phyloP scores from a whole-genome alignment of 208 protist genomes.

The Tritrichomonas foetus region DNA sequence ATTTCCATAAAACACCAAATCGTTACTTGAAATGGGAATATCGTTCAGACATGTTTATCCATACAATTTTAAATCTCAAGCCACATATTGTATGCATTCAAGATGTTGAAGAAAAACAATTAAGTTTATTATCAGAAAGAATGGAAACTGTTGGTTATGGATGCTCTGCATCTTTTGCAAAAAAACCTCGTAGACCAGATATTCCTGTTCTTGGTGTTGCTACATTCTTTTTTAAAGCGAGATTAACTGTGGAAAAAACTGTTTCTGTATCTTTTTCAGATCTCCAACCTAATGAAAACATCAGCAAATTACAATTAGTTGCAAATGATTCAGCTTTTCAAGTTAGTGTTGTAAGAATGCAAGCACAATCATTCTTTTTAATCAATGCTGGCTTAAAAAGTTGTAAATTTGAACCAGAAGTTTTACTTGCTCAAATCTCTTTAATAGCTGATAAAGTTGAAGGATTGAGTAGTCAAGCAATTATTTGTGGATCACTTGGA shows the following conservation, averaged over 20 bases:
- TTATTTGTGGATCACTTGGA: not conserved
- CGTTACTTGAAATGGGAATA: not conserved
- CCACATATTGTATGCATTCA: not conserved
- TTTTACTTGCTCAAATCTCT: not conserved
- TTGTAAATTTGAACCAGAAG: not conserved
- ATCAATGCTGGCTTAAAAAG: not conserved
- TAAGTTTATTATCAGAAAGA: not conserved
- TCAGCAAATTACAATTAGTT: not conserved
- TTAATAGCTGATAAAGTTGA: not conserved
- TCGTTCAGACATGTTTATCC: not conserved
- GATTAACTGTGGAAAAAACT: not conserved
- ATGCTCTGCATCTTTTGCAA: not conserved
- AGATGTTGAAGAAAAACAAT: not conserved
- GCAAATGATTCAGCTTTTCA: slow-evolving; percentile 2
- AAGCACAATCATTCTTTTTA: not conserved
- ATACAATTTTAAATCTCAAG: not conserved
- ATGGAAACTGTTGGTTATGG: slow-evolving; percentile 25
- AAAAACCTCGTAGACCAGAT: not conserved
- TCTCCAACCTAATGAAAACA: not conserved
- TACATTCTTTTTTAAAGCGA: not conserved
- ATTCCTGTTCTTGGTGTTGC: not conserved
- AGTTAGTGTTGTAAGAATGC: not conserved
- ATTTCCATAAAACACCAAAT: not conserved
- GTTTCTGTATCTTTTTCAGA: not conserved
- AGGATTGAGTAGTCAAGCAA: not conserved